Conservation (phyloP, 805 yeast genomes). For the Metschnikowia lunata region DNA sequence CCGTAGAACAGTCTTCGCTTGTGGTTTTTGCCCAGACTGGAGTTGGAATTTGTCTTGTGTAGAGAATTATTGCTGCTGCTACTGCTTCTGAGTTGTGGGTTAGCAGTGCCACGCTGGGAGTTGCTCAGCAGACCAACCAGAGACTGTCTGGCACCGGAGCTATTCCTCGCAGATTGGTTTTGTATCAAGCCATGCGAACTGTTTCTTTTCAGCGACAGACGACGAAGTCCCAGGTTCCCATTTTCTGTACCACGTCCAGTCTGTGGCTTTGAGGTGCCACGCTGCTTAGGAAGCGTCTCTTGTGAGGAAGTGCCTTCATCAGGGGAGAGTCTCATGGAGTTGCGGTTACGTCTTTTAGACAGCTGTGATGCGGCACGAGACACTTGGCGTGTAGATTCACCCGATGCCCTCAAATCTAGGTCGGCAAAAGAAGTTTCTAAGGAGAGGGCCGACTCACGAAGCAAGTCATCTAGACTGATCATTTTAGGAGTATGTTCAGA, state of each 20-base stretch:
- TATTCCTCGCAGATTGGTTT: slow-evolving; percentile 1
- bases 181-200: slow-evolving; percentile 5
- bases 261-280: slow-evolving; percentile 3
- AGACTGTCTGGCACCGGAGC: slow-evolving; percentile 4
- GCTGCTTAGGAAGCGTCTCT: slow-evolving; percentile 6
- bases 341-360: slow-evolving; percentile 28
- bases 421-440: slow-evolving; percentile 16
- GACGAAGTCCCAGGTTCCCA: slow-evolving; percentile 2
- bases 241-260: slow-evolving; percentile 1
- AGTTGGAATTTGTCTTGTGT: slow-evolving; percentile 8
- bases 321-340: slow-evolving; percentile 27
- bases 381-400: slow-evolving; percentile 5
- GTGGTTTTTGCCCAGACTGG: slow-evolving; percentile 12
- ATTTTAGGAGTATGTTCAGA: slow-evolving; percentile 24
- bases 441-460: slow-evolving; percentile 30
- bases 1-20: slow-evolving; percentile 34
- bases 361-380: slow-evolving; percentile 7
- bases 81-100: neutral
- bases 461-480: slow-evolving; percentile 32
- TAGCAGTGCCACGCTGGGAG: slow-evolving; percentile 1
- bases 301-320: slow-evolving; percentile 14
- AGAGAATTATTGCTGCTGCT: slow-evolving; percentile 3
- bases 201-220: slow-evolving; percentile 8
- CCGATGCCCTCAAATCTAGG: slow-evolving; percentile 1
- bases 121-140: slow-evolving; percentile 9